Percentiles rank a stretch among this genome's conserved stretches.
Conservation (phyloP, 75 land plant species). For the Cupressus sempervirens region DNA sequence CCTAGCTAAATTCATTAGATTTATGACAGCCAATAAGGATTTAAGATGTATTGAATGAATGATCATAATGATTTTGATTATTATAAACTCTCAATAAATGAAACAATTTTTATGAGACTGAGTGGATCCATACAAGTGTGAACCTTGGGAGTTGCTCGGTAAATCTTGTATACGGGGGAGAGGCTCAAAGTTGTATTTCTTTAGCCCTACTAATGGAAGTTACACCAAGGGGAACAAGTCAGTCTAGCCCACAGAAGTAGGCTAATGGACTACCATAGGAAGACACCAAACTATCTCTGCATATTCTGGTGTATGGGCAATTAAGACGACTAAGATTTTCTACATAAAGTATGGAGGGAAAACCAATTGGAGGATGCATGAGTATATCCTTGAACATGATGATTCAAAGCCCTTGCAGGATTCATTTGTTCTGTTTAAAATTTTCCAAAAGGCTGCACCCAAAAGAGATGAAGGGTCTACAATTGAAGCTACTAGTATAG, state of each 20-base stretch:
- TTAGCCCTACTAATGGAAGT: neutral
- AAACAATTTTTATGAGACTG: too few species aligned
- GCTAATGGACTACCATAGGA: slow-evolving; percentile 4
- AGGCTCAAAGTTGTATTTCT: neutral
- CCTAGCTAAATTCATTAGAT: too few species aligned
- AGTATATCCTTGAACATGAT: neutral
- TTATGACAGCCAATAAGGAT: too few species aligned
- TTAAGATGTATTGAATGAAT: too few species aligned
- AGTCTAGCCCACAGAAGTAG: neutral
- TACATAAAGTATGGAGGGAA: neutral
- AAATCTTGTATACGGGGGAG: neutral
- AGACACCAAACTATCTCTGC: neutral
- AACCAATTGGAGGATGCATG: slow-evolving; percentile 14
- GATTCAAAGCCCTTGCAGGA: neutral
- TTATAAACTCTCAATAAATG: too few species aligned
- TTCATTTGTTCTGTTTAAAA: slow-evolving; percentile 3
- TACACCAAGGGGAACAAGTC: neutral
- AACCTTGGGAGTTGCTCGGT: too few species aligned
- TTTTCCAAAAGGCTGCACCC: neutral
- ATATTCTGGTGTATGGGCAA: neutral
- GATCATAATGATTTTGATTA: too few species aligned
- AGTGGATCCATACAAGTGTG: too few species aligned
- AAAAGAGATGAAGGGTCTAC: neutral
- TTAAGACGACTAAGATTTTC: slow-evolving; percentile 11
- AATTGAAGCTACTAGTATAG: neutral